phyloP scores from a whole-genome alignment of 768 basidiomycete species.

The Mycena leptocephala region DNA sequence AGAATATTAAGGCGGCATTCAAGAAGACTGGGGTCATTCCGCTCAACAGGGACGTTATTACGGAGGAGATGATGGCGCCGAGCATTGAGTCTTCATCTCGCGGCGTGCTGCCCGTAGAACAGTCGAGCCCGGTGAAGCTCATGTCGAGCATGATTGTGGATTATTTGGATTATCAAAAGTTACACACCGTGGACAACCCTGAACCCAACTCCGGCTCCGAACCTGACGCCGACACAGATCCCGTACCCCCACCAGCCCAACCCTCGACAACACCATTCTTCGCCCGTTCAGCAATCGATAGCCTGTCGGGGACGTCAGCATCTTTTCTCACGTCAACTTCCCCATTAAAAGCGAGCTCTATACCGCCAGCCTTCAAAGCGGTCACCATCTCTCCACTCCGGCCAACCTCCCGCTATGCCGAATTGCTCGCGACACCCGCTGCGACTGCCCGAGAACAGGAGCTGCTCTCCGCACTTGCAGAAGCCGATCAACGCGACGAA shows the following conservation, averaged over 20 bases:
- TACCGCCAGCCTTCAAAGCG: background rate
- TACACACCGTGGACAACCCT: background rate
- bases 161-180: background rate
- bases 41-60: slow-evolving; percentile 39
- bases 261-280: background rate
- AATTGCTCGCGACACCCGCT: background rate
- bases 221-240: too few species aligned
- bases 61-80: slow-evolving; percentile 43
- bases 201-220: too few species aligned
- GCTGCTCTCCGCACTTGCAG: background rate
- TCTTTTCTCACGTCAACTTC: background rate
- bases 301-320: background rate
- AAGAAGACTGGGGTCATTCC: slow-evolving; percentile 50
- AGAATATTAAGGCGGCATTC: slow-evolving; percentile 47
- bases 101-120: background rate
- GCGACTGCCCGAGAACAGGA: background rate
- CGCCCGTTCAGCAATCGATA: background rate
- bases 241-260: background rate
- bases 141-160: background rate
- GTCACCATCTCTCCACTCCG: background rate
- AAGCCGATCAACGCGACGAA: background rate
- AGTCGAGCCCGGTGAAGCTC: background rate
- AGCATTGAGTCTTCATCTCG: background rate
- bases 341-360: background rate
- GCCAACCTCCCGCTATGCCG: background rate